phyloP scores from a whole-genome alignment of 1,139 yeast species.

The Yarrowia galli region DNA sequence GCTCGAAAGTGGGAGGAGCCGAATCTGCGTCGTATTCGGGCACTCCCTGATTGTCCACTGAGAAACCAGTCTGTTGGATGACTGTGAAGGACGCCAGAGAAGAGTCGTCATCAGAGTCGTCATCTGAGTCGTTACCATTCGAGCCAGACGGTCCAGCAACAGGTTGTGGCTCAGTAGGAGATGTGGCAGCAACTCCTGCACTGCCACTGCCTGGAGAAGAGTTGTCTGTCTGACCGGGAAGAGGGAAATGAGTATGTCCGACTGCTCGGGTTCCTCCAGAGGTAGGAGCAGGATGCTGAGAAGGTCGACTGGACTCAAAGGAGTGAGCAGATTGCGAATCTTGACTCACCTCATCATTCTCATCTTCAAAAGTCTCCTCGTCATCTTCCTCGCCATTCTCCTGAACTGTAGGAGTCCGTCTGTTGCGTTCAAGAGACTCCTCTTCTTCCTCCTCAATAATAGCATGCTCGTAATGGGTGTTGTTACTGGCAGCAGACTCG shows the following conservation, averaged over 20 bases:
- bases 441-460: constrained; percentile 31
- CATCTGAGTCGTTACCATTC: not conserved
- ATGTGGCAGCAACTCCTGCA: too few relatives aligned
- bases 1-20: constrained; percentile 28
- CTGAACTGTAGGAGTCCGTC: constrained; percentile 28
- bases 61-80: constrained; percentile 24
- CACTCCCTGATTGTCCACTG: constrained; percentile 34
- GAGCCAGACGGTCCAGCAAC: constrained; percentile 15
- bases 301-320: constrained; percentile 8
- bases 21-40: constrained; percentile 34
- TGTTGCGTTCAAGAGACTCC: not conserved
- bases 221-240: not conserved
- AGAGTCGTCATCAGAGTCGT: constrained; percentile 10
- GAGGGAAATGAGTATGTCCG: constrained; percentile 13
- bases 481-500: constrained; percentile 34
- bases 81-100: constrained; percentile 27
- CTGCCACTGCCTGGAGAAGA: too few relatives aligned
- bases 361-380: constrained; percentile 2
- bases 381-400: constrained; percentile 18
- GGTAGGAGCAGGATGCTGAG: constrained; percentile 13
- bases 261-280: constrained; percentile 23
- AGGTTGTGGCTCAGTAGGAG: not conserved
- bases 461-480: constrained; percentile 30
- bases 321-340: not conserved
- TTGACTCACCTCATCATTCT: not conserved